Evolutionary conservation across 352 stramenopile genomes (phyloP).

Genomic region (Peronospora farinosa): DNA sequence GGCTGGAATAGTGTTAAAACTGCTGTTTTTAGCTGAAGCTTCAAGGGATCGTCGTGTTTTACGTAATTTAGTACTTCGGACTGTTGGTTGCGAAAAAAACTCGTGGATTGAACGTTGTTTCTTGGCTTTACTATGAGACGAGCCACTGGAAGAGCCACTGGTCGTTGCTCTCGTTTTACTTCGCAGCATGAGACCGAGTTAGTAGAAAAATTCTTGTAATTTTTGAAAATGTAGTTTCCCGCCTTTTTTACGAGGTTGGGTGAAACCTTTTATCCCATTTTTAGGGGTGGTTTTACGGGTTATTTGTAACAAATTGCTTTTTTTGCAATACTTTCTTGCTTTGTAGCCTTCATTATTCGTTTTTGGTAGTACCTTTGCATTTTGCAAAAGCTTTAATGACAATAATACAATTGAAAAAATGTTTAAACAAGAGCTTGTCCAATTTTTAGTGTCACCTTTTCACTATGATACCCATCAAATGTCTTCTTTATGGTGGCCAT

Average conservation of each 20-base stretch:
- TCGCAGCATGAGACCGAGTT: slow-evolving; percentile 9
- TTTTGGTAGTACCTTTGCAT: too few species aligned
- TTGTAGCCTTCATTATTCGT: too few species aligned
- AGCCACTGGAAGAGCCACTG: slow-evolving; percentile 9
- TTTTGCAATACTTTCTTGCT: too few species aligned
- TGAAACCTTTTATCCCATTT: neutral
- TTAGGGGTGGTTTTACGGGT: too few species aligned
- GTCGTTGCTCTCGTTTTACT: slow-evolving; percentile 26
- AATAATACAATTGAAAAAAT: too few species aligned
- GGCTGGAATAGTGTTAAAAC: slow-evolving; percentile 10
- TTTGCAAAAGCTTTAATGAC: too few species aligned
- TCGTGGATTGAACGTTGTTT: slow-evolving; percentile 85
- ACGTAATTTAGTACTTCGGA: slow-evolving; percentile 21
- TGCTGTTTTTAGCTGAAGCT: slow-evolving; percentile 26
- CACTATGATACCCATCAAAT: neutral
- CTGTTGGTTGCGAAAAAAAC: slow-evolving; percentile 57
- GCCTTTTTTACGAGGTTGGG: slow-evolving; percentile 11
- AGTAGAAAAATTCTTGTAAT: too few species aligned
- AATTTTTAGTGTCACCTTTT: neutral
- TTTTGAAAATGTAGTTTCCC: slow-evolving; percentile 12
- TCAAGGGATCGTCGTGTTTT: slow-evolving; percentile 35
- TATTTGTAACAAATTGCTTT: too few species aligned
- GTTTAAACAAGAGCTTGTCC: too few species aligned
- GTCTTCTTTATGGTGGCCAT: neutral
- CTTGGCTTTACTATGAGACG: slow-evolving; percentile 30